These are phyloP conservation scores for Ziziphus jujuba DNA, from an alignment of 306 rosid species.

Conservation along the genomic window DNA sequence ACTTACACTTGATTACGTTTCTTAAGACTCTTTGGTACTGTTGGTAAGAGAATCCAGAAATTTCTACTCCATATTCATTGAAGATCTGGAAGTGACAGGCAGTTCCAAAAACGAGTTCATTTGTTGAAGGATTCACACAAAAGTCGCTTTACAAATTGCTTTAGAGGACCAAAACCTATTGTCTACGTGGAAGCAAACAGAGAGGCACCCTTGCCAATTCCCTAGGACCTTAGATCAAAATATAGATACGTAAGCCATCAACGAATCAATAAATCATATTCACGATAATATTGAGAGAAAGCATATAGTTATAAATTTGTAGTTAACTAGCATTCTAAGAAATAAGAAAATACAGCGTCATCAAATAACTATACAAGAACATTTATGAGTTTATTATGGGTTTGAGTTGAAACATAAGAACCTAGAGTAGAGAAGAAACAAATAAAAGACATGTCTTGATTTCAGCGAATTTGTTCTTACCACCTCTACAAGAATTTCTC, in stretches of 20 bases:
- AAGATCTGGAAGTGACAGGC: too few relatives aligned
- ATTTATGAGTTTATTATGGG: conserved; percentile 32
- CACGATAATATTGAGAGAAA: background rate
- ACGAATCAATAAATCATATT: background rate
- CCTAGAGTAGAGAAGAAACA: conserved; percentile 29
- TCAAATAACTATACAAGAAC: conserved; percentile 53
- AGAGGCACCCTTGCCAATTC: too few relatives aligned
- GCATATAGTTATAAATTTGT: conserved; percentile 5
- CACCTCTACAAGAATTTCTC: conserved; percentile 77
- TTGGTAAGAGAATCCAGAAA: too few relatives aligned
- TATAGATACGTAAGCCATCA: background rate
- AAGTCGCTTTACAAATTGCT: too few relatives aligned
- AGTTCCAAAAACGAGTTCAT: too few relatives aligned
- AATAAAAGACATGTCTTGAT: conserved; percentile 35
- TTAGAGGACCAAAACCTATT: too few relatives aligned
- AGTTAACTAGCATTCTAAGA: conserved; percentile 27
- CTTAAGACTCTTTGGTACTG: too few relatives aligned
- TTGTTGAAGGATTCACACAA: too few relatives aligned
- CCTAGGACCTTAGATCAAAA: too few relatives aligned
- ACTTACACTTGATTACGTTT: too few relatives aligned
- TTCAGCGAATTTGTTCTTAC: conserved; percentile 31
- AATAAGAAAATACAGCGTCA: conserved; percentile 25
- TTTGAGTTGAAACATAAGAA: conserved; percentile 29
- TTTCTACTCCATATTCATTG: too few relatives aligned
- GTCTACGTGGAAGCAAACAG: too few relatives aligned